Evolutionary conservation across 495 filamentous ascomycete species (phyloP), one percentile per base, ranked within the genome.

Genomic region (Haplographium delicatum): DNA sequence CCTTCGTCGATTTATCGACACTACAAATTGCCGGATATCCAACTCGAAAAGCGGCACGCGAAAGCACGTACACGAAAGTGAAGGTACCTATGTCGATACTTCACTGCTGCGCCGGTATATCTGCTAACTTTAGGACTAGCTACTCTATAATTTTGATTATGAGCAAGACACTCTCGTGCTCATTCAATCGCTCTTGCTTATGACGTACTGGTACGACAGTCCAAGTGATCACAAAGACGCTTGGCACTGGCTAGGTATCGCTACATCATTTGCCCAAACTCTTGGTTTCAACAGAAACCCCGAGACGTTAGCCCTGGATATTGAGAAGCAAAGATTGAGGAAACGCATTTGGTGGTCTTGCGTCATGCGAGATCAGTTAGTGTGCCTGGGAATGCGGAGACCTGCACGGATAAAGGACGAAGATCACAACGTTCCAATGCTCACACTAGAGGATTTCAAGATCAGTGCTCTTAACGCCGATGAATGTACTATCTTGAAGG

Each of bases 301-400:
- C 27, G 77, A 73, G 5, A 81, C 82, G 35, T 83, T 81, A 28
- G 78, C 73, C 49, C 85, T 90, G 81, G 74, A 83, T 25, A 55
- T 72, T 19, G 73, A 77, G 47, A 78, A 81, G 61, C 81, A 85
- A 57, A 81, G 77, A 51, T 68, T 94, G 56, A 89, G 86, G 86
- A 93, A 89, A 64, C 75, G 88, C 28, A 86, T 95, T 40, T 94
- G 89, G 89, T 94, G 89, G 89, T 90, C 84, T 44, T 89, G 85
- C 45, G 89, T 90, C 58, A 91, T 90, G 73, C 79, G 88, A 42
- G 89, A 95, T 65, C 85, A 86, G 31, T 66, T 94, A 28, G 83
- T 95, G 50, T 88, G 89, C 6, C 65, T 94, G n/a, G 89, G 88
- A 30, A 91, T 94, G 88, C 78, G 89, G 47, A 80, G 88, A 51